Percentiles rank a stretch among this genome's conserved stretches.
phyloP scores from a whole-genome alignment of 345 rosid genomes.

The Syzygium grande region DNA sequence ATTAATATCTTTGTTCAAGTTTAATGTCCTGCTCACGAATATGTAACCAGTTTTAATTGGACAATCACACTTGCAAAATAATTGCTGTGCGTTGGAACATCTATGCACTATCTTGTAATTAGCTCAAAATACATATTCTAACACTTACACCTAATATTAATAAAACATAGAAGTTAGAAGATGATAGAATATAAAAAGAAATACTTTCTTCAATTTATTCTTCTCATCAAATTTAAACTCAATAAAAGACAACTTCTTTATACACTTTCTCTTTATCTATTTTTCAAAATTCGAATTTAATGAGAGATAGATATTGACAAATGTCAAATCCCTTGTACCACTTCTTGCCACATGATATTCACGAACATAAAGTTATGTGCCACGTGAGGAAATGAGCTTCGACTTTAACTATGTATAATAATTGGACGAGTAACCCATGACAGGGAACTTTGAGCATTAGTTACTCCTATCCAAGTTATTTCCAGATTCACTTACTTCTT shows the following conservation, averaged over 20 bases:
- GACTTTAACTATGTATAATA: not conserved
- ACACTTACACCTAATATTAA: not conserved
- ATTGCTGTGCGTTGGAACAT: not conserved
- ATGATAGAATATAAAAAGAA: not conserved
- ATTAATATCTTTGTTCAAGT: not conserved
- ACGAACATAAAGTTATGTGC: not conserved
- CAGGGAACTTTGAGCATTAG: not conserved
- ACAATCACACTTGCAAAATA: not conserved
- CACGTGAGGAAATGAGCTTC: not conserved
- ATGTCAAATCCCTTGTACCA: not conserved
- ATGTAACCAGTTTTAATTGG: not conserved
- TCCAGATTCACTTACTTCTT: not conserved
- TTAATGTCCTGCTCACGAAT: not conserved
- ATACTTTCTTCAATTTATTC: not conserved
- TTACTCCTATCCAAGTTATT: not conserved
- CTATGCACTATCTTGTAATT: not conserved
- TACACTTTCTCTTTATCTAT: not conserved
- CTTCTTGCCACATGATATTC: not conserved
- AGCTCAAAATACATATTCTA: not conserved
- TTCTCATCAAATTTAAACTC: not conserved
- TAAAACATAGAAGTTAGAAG: not conserved
- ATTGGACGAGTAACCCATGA: not conserved
- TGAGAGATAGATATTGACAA: not conserved
- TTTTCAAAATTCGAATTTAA: not conserved
- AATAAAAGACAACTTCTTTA: not conserved